These are phyloP conservation scores for Ammopiptanthus mongolicus DNA, from an alignment of 306 rosid genomes.

Conservation along the genomic window DNA sequence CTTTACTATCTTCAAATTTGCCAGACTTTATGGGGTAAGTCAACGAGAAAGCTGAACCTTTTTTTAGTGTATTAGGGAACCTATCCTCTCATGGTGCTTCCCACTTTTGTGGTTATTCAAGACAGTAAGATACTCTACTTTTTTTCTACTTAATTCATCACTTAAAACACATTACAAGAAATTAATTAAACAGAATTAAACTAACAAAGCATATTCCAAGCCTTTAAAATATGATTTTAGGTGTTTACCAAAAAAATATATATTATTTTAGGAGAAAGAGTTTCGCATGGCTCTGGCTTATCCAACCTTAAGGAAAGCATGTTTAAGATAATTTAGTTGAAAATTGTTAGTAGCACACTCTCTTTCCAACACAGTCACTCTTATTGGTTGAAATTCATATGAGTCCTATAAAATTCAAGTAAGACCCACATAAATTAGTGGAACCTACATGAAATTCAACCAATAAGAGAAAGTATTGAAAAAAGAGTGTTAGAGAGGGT, in stretches of 20 bases:
- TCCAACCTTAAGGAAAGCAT: background rate
- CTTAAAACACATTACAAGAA: background rate
- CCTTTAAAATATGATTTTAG: background rate
- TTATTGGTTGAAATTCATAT: too few species aligned
- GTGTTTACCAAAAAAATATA: too few species aligned
- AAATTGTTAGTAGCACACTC: too few species aligned
- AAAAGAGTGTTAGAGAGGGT: too few species aligned
- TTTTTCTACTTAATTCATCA: slow-evolving; percentile 5
- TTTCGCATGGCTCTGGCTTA: background rate
- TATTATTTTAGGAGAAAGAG: background rate
- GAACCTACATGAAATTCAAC: too few species aligned
- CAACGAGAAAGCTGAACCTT: slow-evolving; percentile 66
- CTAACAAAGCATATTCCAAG: background rate
- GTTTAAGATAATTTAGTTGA: slow-evolving; percentile 19
- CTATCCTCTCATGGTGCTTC: slow-evolving; percentile 63
- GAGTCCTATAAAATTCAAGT: too few species aligned
- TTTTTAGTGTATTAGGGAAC: slow-evolving; percentile 43
- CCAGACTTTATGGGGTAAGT: slow-evolving; percentile 76
- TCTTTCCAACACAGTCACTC: too few species aligned
- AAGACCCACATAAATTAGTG: too few species aligned
- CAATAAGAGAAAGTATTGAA: too few species aligned
- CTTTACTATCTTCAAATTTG: slow-evolving; percentile 58
- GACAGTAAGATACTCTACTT: slow-evolving; percentile 10
- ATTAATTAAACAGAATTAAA: background rate
- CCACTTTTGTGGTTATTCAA: slow-evolving; percentile 50